phyloP scores from a whole-genome alignment of 1,139 yeast genomes.

The Yamadazyma sp. region DNA sequence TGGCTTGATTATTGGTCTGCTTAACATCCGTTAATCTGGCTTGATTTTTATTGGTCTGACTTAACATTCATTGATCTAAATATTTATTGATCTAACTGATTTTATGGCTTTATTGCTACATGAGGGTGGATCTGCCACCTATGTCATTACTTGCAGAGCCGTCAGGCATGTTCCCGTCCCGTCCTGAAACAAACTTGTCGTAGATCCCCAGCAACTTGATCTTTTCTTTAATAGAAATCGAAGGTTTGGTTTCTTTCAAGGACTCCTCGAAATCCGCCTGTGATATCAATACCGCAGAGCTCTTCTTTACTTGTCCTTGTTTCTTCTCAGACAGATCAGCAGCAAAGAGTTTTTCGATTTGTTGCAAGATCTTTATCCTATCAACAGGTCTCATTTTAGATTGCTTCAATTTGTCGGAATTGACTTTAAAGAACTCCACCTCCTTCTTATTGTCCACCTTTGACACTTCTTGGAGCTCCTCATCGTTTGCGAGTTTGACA shows the following conservation, averaged over 20 bases:
- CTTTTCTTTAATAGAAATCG: conserved; percentile 75
- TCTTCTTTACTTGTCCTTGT: conserved; percentile 6
- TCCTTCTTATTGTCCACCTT: conserved; percentile 18
- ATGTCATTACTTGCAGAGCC: conserved; percentile 81
- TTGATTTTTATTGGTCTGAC: too few relatives aligned
- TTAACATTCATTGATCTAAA: too few relatives aligned
- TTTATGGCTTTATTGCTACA: conserved; percentile 32
- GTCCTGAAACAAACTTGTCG: conserved; percentile 67
- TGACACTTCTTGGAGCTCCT: conserved; percentile 22
- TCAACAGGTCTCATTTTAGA: conserved; percentile 43
- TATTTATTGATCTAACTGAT: background rate
- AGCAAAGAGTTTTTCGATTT: conserved; percentile 42
- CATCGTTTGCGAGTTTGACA: conserved; percentile 55
- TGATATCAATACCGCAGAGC: conserved; percentile 37
- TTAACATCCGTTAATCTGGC: too few relatives aligned
- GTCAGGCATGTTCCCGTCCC: conserved; percentile 89
- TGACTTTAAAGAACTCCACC: conserved; percentile 37
- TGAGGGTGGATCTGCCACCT: conserved; percentile 80
- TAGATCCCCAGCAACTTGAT: conserved; percentile 65
- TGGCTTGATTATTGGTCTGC: too few relatives aligned
- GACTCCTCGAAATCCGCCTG: conserved; percentile 63
- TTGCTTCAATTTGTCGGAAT: conserved; percentile 30
- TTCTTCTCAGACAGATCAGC: conserved; percentile 3
- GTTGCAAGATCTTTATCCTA: conserved; percentile 42
- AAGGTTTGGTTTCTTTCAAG: conserved; percentile 76